These are phyloP conservation scores for Bocquillonia castaneifolia DNA, from an alignment of 441 rosid genomes.

Conservation along the genomic window DNA sequence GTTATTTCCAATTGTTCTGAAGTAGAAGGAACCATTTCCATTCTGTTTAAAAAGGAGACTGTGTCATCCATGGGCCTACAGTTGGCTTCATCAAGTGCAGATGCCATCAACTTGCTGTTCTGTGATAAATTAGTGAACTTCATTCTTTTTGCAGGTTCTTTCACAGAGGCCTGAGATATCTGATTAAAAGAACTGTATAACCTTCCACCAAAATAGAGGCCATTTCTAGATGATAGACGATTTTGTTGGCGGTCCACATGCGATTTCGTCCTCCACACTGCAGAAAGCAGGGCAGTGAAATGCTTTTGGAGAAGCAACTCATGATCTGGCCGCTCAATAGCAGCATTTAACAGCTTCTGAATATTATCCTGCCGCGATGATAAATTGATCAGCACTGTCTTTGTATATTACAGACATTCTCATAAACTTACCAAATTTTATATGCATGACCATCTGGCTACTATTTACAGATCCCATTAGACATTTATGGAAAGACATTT, in stretches of 20 bases:
- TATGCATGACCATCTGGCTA: neutral
- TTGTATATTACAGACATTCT: neutral
- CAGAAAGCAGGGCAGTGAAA: slow-evolving; percentile 75
- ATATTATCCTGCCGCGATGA: slow-evolving; percentile 71
- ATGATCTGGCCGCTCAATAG: slow-evolving; percentile 70
- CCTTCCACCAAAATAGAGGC: slow-evolving; percentile 48
- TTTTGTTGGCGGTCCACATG: slow-evolving; percentile 30
- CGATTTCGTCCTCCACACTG: slow-evolving; percentile 62
- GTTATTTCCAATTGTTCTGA: slow-evolving; percentile 56
- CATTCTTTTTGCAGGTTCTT: slow-evolving; percentile 48
- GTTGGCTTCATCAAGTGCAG: slow-evolving; percentile 64
- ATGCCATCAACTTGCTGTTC: slow-evolving; percentile 53
- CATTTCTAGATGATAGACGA: slow-evolving; percentile 42
- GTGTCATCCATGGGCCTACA: slow-evolving; percentile 33
- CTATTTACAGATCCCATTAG: neutral
- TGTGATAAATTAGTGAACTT: slow-evolving; percentile 49
- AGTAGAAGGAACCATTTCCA: slow-evolving; percentile 38
- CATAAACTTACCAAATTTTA: neutral
- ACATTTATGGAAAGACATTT: neutral
- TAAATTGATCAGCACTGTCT: slow-evolving; percentile 20
- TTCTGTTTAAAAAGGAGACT: slow-evolving; percentile 35
- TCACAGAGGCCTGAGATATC: slow-evolving; percentile 30
- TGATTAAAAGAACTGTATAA: slow-evolving; percentile 39
- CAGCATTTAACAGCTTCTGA: slow-evolving; percentile 59
- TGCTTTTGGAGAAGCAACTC: slow-evolving; percentile 94